Conservation (phyloP, 2,329 filamentous ascomycete genomes). For the Ophiognomonia clavigignenti-juglandacearum region DNA sequence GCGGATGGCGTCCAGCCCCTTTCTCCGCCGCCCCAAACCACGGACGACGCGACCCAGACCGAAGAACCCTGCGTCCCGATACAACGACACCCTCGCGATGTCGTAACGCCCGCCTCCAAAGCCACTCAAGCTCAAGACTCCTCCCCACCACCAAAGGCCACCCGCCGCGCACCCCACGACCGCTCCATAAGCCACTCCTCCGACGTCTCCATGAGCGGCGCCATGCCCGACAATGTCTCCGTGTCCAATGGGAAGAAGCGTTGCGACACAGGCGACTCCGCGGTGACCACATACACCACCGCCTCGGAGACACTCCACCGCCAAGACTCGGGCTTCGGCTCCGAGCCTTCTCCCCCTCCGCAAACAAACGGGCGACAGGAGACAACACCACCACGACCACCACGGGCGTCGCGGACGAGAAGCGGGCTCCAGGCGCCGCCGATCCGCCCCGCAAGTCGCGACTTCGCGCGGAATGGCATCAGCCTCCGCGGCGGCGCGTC, state of each 20-base stretch:
- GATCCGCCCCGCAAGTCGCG: not conserved
- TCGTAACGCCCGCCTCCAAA: too few relatives aligned
- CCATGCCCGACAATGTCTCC: not conserved
- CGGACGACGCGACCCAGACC: not conserved
- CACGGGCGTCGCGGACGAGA: not conserved
- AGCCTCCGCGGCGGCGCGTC: not conserved
- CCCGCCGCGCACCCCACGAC: not conserved
- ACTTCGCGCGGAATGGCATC: not conserved
- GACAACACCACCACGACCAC: not conserved
- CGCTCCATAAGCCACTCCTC: not conserved
- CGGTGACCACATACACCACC: not conserved
- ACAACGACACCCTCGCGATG: too few relatives aligned
- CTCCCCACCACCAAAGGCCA: not conserved
- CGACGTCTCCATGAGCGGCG: constrained; percentile 1
- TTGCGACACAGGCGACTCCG: not conserved
- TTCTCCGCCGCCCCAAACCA: not conserved
- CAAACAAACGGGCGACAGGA: not conserved
- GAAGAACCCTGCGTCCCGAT: not conserved
- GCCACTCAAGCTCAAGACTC: not conserved
- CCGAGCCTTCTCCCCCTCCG: not conserved
- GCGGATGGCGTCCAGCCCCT: too few relatives aligned
- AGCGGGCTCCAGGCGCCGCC: not conserved
- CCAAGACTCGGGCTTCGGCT: not conserved
- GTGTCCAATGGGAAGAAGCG: not conserved
- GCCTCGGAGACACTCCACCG: not conserved